These are phyloP conservation scores for Cladophialophora chaetospira DNA, from an alignment of 2,329 filamentous ascomycete genomes.

Conservation along the genomic window DNA sequence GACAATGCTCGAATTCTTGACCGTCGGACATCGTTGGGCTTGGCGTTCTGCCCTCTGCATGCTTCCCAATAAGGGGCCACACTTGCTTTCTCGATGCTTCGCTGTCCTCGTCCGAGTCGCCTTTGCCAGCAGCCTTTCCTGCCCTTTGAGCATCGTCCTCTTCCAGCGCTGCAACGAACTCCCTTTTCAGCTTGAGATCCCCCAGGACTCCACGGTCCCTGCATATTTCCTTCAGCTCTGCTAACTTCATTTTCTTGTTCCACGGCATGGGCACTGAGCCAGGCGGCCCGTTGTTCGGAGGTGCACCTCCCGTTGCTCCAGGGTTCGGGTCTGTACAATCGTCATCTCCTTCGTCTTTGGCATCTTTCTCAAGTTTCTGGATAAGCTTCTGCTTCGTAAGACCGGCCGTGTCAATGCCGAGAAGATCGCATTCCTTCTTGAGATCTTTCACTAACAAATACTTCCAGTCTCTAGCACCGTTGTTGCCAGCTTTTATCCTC, in stretches of 20 bases:
- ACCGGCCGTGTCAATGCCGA: not conserved
- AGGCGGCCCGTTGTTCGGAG: conserved; percentile 1
- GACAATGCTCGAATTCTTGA: no score
- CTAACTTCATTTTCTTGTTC: no score
- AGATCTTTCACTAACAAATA: not conserved
- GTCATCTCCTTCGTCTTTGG: not conserved
- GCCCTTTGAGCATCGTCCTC: no score
- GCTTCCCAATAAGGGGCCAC: no score
- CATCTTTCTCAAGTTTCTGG: not conserved
- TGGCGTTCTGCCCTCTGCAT: no score
- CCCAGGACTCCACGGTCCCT: not conserved
- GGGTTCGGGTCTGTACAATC: not conserved
- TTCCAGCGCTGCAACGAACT: no score
- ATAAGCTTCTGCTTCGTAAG: not conserved
- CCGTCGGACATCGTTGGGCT: no score
- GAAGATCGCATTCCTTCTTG: not conserved
- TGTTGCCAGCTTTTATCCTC: not conserved
- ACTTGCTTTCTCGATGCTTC: no score
- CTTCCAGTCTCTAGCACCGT: not conserved
- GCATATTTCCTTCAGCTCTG: not conserved
- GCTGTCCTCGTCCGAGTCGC: no score
- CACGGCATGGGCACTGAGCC: no score
- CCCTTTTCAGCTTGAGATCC: no score
- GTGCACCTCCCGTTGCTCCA: not conserved
- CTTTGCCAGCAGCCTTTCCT: no score